Evolutionary conservation across 495 filamentous ascomycete species (phyloP).

Genomic region (Corynascus novoguineensis): DNA sequence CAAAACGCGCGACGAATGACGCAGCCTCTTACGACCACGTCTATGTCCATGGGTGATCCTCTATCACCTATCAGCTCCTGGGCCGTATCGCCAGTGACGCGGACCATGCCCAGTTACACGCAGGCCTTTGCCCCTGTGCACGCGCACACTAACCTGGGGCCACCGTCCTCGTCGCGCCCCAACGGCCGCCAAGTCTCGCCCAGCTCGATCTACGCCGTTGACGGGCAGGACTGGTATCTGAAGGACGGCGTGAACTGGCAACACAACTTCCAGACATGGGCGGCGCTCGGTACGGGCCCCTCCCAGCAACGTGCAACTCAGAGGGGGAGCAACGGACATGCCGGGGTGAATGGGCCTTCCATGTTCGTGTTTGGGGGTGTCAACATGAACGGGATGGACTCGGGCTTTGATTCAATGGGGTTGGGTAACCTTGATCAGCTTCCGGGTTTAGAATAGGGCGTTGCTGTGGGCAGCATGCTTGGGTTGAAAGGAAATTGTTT

Average conservation of each 20-base stretch:
- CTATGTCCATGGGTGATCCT: conserved; percentile 27
- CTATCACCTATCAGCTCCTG: conserved; percentile 22
- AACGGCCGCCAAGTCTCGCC: conserved; percentile 19
- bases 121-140: conserved; percentile 12
- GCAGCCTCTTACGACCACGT: conserved; percentile 14
- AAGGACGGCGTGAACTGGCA: conserved; percentile 48
- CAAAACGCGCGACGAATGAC: neutral
- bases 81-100: conserved; percentile 21
- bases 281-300: conserved; percentile 18
- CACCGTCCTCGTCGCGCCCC: neutral
- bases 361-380: conserved; percentile 32
- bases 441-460: conserved; percentile 28
- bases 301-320: neutral
- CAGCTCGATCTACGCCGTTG: conserved; percentile 34
- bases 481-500: neutral
- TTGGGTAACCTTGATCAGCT: conserved; percentile 29
- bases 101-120: conserved; percentile 17
- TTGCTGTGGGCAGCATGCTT: neutral
- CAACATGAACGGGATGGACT: conserved; percentile 19
- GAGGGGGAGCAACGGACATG: neutral
- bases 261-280: conserved; percentile 43
- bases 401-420: conserved; percentile 23
- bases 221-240: conserved; percentile 48
- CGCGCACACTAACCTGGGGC: neutral
- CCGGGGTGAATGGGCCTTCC: conserved; percentile 1